Evolutionary conservation across 2,329 filamentous ascomycete species (phyloP).

Genomic region (Sporothrix brunneoviolacea): DNA sequence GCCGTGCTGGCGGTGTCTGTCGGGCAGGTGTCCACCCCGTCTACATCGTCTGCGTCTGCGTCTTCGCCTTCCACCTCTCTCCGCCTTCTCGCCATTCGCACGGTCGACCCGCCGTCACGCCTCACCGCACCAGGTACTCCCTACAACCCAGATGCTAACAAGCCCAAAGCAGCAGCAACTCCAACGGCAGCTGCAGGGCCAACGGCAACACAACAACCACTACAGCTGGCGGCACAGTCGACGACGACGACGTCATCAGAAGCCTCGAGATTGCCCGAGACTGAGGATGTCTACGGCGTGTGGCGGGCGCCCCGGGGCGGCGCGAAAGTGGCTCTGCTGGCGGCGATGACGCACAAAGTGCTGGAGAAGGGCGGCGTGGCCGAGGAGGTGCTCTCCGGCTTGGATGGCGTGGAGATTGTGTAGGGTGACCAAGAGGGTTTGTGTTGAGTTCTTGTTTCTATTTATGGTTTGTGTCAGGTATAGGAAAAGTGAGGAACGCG

Average conservation of each 20-base stretch:
- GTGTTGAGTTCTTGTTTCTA: not conserved
- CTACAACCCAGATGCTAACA: constrained; percentile 51
- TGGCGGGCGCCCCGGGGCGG: constrained; percentile 85
- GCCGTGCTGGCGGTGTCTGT: constrained; percentile 81
- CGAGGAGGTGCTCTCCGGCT: constrained; percentile 74
- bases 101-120: constrained; percentile 67
- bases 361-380: constrained; percentile 73
- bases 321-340: constrained; percentile 66
- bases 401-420: constrained; percentile 67
- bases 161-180: constrained; percentile 36
- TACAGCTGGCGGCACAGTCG: constrained; percentile 6
- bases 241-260: constrained; percentile 36
- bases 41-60: constrained; percentile 19
- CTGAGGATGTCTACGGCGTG: constrained; percentile 60
- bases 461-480: not conserved
- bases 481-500: not conserved
- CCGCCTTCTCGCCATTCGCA: constrained; percentile 61
- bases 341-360: constrained; percentile 68
- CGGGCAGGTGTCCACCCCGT: constrained; percentile 36
- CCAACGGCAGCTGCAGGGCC: not conserved
- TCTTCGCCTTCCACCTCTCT: constrained; percentile 30
- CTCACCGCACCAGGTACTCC: constrained; percentile 65
- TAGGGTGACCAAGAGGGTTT: too few species aligned
- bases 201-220: not conserved
- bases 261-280: constrained; percentile 34